phyloP scores from a whole-genome alignment of 495 filamentous ascomycete species.

The Xylaria telfairii region DNA sequence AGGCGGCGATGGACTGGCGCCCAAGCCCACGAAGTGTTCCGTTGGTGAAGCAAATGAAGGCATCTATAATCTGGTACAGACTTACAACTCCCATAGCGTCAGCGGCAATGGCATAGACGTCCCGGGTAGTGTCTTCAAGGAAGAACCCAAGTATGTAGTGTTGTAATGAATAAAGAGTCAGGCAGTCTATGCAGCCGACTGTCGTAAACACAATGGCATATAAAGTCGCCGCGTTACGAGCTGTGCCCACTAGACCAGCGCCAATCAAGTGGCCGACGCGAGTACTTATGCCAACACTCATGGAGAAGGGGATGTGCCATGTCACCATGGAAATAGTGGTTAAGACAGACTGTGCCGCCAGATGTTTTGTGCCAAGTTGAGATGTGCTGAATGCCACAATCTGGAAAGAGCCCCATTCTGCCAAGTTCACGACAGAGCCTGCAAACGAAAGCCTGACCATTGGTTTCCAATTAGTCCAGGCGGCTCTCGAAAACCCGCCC shows the following conservation, averaged over 20 bases:
- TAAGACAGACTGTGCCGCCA: constrained; percentile 72
- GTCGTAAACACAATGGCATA: constrained; percentile 40
- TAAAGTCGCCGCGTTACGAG: constrained; percentile 38
- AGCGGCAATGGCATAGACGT: constrained; percentile 34
- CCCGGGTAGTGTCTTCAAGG: constrained; percentile 38
- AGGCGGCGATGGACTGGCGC: constrained; percentile 75
- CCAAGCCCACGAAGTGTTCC: constrained; percentile 72
- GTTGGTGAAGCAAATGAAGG: constrained; percentile 58
- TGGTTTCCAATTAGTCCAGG: constrained; percentile 59
- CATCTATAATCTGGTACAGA: constrained; percentile 41
- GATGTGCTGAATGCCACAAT: constrained; percentile 60
- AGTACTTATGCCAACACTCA: constrained; percentile 68
- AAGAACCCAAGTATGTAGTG: constrained; percentile 46
- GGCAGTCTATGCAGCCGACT: constrained; percentile 41
- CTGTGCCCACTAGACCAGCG: constrained; percentile 39
- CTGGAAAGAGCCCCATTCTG: constrained; percentile 64
- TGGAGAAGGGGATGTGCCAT: constrained; percentile 71
- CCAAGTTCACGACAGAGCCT: constrained; percentile 61
- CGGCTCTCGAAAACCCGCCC: constrained; percentile 57
- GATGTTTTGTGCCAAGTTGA: constrained; percentile 51
- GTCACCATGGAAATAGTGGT: constrained; percentile 64
- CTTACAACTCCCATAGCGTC: constrained; percentile 47
- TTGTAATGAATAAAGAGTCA: constrained; percentile 39
- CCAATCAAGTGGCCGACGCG: constrained; percentile 71
- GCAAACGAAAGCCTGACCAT: constrained; percentile 64